phyloP scores from a whole-genome alignment of 2,329 filamentous ascomycete species.

The Trichoderma atroviride region DNA sequence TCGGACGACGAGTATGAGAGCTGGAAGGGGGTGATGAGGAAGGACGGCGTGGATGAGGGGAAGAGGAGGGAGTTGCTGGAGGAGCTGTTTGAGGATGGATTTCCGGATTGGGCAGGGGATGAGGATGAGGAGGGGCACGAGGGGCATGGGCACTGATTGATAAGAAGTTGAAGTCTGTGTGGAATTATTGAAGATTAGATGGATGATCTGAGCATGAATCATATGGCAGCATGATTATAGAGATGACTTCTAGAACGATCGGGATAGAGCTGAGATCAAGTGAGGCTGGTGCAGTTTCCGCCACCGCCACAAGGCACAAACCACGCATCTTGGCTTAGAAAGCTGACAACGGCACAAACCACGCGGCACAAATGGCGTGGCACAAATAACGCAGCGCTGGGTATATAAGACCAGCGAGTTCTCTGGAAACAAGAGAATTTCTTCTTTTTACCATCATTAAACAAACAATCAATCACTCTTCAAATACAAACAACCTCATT shows the following conservation, averaged over 20 bases:
- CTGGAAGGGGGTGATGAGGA: conserved; percentile 57
- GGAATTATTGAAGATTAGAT: not conserved
- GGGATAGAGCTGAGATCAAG: not conserved
- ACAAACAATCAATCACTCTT: not conserved
- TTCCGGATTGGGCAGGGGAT: conserved; percentile 57
- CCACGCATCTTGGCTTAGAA: conserved; percentile 18
- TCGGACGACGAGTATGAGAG: conserved; percentile 59
- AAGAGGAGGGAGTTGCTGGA: conserved; percentile 60
- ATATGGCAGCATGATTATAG: not conserved
- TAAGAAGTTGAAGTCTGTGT: not conserved
- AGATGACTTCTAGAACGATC: not conserved
- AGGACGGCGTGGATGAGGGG: conserved; percentile 39
- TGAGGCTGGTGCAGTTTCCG: conserved; percentile 3
- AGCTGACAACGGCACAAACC: not conserved
- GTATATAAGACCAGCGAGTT: conserved; percentile 18
- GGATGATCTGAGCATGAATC: not conserved
- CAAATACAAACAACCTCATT: not conserved
- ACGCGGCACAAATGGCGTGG: not conserved
- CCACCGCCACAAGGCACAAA: conserved; percentile 27
- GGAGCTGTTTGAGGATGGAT: conserved; percentile 61
- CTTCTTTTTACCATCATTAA: not conserved
- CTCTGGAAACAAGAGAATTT: not conserved
- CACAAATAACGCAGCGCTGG: conserved; percentile 17
- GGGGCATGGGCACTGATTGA: conserved; percentile 32
- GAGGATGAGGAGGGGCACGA: conserved; percentile 42